Conservation (phyloP, 352 stramenopile genomes). For the Pythium scleroteichum region DNA sequence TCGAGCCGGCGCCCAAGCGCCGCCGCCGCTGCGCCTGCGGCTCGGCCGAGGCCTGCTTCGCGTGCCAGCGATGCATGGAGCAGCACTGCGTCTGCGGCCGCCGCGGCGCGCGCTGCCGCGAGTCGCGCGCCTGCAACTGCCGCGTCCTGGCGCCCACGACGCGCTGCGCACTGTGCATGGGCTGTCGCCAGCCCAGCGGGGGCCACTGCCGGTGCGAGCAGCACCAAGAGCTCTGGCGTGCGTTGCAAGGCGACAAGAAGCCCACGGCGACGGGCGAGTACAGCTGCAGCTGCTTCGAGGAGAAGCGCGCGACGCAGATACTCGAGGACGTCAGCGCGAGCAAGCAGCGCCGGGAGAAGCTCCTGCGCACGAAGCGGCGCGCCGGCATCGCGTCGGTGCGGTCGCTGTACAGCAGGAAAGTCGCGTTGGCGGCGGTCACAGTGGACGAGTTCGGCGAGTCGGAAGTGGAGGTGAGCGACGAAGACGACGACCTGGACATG, state of each 20-base stretch:
- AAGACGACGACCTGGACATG: background rate
- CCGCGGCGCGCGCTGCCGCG: constrained; percentile 39
- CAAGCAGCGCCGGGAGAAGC: constrained; percentile 1
- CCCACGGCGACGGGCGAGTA: background rate
- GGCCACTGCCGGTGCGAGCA: constrained; percentile 69
- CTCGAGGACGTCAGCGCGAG: background rate
- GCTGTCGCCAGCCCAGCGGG: constrained; percentile 40
- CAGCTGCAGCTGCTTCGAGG: constrained; percentile 14
- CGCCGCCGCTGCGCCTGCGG: constrained; percentile 47
- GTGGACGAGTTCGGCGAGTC: constrained; percentile 18
- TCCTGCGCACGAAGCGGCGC: constrained; percentile 2
- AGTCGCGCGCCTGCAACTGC: constrained; percentile 73
- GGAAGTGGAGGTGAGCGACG: constrained; percentile 10
- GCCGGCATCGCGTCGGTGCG: constrained; percentile 12
- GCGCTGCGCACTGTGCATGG: constrained; percentile 58
- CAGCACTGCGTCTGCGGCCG: constrained; percentile 52
- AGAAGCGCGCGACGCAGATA: background rate
- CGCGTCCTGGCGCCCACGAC: constrained; percentile 24
- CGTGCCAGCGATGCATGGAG: constrained; percentile 61
- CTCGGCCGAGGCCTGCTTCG: constrained; percentile 45
- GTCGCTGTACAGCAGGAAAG: constrained; percentile 17
- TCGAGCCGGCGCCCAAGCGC: constrained; percentile 9
- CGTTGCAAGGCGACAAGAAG: constrained; percentile 7
- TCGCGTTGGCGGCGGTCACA: background rate
- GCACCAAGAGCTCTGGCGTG: constrained; percentile 29